Base-by-base conservation (phyloP, 352 stramenopile genomes). In the Globisporangium yorkense region DNA sequence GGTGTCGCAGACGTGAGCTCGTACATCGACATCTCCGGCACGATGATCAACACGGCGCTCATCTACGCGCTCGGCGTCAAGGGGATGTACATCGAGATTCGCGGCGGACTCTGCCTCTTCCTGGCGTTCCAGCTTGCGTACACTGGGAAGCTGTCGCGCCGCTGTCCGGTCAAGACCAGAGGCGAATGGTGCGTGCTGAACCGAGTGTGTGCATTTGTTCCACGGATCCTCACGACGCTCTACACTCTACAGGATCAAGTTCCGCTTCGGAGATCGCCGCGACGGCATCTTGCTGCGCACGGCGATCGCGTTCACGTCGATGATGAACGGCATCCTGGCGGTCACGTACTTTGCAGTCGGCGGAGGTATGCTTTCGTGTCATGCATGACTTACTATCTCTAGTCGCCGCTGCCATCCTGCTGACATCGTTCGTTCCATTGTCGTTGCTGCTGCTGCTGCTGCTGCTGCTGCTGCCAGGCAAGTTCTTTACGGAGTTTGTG, bases 1-100 rank as follows among this genome's bases (percentile, higher is more conserved):
- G 82, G 75, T 8, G 66, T 92, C 43, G 82, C 82, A 0, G 82
- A 92, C 59, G 83, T 92, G 54, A 90, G 80, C 66, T 89, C 77
- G 55, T 92, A 92, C 62, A 92, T 92, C 51, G 83, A 92, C 66
- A 90, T 92, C 54, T 87, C 77, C 3, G 80, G 82, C 1, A 92
- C 82, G 6, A 92, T 92, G 80, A 92, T 92, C 72, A 92, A 92
- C 62, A 90, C 80, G 45, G 83, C 78, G 58, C 59, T 92, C 18
- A 70, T 92, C 52, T 92, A 92, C 55, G 83, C 83, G 29, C 65
- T 92, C 33, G 83, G 83, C n/a, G 65, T 90, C 62, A 84, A 84
- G 56, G 83, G 83, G 62, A 90, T 92, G 83, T 90, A 85, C 73
- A 89, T 92, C 54, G 83, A 92, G 60, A 80, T 90, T 55, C 76